A percentile compares a stretch with the other conserved stretches of the same genome.
phyloP scores from a whole-genome alignment of 2,329 filamentous ascomycete genomes.

The Neocatenulostroma microsporum region DNA sequence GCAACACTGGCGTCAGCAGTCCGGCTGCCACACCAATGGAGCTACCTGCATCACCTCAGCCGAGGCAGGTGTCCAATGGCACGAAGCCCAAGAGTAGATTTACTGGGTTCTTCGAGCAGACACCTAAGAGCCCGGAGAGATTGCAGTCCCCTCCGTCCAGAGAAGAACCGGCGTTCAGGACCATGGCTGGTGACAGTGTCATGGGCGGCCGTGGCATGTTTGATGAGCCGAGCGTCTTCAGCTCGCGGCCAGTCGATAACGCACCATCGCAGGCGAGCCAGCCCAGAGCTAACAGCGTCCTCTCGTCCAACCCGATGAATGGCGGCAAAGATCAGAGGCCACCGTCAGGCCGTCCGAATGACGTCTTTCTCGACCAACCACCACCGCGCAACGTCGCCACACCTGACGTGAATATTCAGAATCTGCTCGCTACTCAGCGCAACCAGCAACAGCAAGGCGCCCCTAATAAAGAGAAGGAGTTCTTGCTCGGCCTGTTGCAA shows the following conservation, averaged over 20 bases:
- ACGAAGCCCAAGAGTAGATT: conserved; percentile 26
- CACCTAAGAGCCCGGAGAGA: conserved; percentile 24
- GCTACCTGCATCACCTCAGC: conserved; percentile 20
- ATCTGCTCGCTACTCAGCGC: conserved; percentile 34
- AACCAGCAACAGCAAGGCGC: conserved; percentile 33
- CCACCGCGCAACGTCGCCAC: conserved; percentile 24
- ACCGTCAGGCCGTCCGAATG: conserved; percentile 16
- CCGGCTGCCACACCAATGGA: conserved; percentile 9
- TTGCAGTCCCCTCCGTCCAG: conserved; percentile 20
- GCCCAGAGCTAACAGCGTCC: conserved; percentile 10
- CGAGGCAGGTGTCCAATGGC: conserved; percentile 18
- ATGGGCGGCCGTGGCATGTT: not conserved
- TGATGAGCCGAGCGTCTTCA: conserved; percentile 13
- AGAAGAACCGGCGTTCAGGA: conserved; percentile 9
- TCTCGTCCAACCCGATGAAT: conserved; percentile 18
- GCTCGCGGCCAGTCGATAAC: conserved; percentile 6
- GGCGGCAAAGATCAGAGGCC: conserved; percentile 19
- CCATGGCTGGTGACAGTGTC: conserved; percentile 2
- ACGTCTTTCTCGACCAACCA: conserved; percentile 21
- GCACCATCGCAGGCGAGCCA: conserved; percentile 10
- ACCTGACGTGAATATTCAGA: conserved; percentile 28
- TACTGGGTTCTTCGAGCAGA: conserved; percentile 24
- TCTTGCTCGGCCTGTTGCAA: conserved; percentile 73
- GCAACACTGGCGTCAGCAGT: conserved; percentile 6
- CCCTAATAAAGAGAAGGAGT: conserved; percentile 58